Base-by-base conservation (phyloP, 2,329 filamentous ascomycete species). In the Aspergillus sp. region DNA sequence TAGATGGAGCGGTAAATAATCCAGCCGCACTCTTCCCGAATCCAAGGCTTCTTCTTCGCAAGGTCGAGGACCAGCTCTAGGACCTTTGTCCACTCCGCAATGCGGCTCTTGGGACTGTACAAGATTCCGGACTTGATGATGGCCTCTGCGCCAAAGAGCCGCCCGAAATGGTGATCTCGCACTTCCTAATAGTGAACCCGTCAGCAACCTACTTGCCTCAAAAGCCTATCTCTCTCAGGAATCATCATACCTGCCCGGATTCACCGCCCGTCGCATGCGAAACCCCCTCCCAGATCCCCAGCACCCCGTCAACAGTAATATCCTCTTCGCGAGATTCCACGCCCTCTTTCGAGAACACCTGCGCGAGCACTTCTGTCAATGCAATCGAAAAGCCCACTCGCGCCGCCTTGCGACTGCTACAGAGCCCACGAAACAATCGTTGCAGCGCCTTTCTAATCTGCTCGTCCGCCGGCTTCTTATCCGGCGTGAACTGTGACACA, bases 311-410 rank as follows among this genome's bases (percentile, higher is more conserved):
- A 13, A 84, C 71, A 57, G 70, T 74, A 34, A 81, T 62, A 38
- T 7, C 30, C 11, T 73, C 74, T 31, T 73, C 74, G 15, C 76
- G 68, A 8, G 71, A 58, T 64, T 73, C 65, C 58, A 72, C 63
- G 54, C 73, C 45, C 3, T 67, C 58, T 1, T 66, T 57, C 1
- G 70, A 86, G 70, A 90, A 91, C 5, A 93, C 78, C 71, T 94
- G 87, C 4, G 86, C 83, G 49, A 97, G 75, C 8, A 96, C 80
- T 76, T 97, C 93, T 0, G 93, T 90, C 67, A 98, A 80, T 0
- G 94, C 94, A 59, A 97, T 84, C 57, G 92, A 96, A 75, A 96
- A 97, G 3, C 95, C 95, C 54, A 95, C 81, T 28, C 95, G 86
- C 19, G 94, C 92, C 13, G 91, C 92, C 79, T 97, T 97, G 60